Base-by-base conservation (phyloP, 768 basidiomycete species). In the Termitomyces sp. region DNA sequence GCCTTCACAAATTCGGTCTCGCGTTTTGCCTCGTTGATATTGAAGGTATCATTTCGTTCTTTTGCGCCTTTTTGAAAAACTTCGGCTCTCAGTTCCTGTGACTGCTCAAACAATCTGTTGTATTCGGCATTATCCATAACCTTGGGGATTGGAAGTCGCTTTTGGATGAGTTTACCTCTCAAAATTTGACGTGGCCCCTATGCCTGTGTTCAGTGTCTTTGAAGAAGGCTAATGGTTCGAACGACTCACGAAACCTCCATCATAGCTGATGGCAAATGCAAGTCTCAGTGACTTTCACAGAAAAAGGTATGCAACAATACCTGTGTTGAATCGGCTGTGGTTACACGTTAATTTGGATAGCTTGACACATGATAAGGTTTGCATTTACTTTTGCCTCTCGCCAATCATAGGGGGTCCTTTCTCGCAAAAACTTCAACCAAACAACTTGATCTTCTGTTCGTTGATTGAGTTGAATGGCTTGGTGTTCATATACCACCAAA, bases 1-100 rank as follows among this genome's bases (percentile, higher is more conserved):
- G 18, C 28, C 24, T 49, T 55, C 16, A 20, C 29, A 20, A 59
- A 55, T 1, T 46, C 34, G 20, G 41, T 10, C 10, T 29, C n/a
- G 6, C 58, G 58, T 44, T 28, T 44, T 34, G 39, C 33, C 34
- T 59, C 58, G 28, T 55, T 59, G 29, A 45, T 42, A 18, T 8
- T 46, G 54, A 55, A 59, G 7, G 44, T 44, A n/a, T 51, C 37
- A 6, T 41, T 20, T 9, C 58, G 46, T 18, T 24, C 18, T n/a
- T 34, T 37, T 12, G 26, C 34, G 16, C 29, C 47, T 24, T 28
- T 51, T 16, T 55, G 31, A 31, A 59, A 59, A 8, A 24, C 47
- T 31, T 55, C 49, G 33, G 33, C 48, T 45, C 58, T 50, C 2
- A 9, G 16, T 3, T 44, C 26, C 26, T 59, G 58, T 3, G 58